Evolutionary conservation across 2,329 filamentous ascomycete species (phyloP).

Genomic region (Colletotrichum lindemuthianum): DNA sequence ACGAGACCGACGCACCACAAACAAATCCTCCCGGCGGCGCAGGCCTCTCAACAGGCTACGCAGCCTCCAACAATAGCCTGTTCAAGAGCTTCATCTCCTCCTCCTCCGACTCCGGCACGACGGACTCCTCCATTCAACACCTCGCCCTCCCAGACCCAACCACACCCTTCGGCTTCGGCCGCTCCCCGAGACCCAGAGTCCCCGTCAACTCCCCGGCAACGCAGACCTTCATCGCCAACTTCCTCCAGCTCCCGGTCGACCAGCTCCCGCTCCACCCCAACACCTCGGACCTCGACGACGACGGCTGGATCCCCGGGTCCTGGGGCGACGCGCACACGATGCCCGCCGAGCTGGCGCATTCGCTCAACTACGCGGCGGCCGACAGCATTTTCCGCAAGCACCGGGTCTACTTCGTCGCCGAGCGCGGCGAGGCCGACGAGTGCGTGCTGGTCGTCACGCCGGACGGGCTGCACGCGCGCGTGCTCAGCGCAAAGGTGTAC

Average conservation of each 20-base stretch:
- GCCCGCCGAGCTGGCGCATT: neutral
- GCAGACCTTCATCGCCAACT: neutral
- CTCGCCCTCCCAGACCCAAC: neutral
- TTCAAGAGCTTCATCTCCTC: neutral
- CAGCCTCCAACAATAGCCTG: neutral
- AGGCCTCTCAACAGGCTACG: neutral
- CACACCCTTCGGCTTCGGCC: conserved; percentile 13
- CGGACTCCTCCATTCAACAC: too few species aligned
- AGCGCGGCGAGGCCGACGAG: neutral
- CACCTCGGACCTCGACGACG: neutral
- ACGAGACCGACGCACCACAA: neutral
- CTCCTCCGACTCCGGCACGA: neutral
- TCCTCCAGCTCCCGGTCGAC: neutral
- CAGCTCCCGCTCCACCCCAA: neutral
- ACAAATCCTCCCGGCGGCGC: neutral
- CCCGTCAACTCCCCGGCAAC: neutral
- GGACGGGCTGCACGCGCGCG: neutral
- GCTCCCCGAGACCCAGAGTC: neutral
- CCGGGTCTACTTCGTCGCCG: conserved; percentile 7
- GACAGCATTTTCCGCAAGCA: conserved; percentile 2
- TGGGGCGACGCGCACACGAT: neutral
- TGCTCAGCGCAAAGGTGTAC: conserved; percentile 3
- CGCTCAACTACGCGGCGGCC: neutral
- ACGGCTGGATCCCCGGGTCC: conserved; percentile 4
- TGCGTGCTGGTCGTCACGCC: conserved; percentile 8